These are phyloP conservation scores for Cicer chorassanicum DNA, from an alignment of 306 rosid species.

Conservation along the genomic window DNA sequence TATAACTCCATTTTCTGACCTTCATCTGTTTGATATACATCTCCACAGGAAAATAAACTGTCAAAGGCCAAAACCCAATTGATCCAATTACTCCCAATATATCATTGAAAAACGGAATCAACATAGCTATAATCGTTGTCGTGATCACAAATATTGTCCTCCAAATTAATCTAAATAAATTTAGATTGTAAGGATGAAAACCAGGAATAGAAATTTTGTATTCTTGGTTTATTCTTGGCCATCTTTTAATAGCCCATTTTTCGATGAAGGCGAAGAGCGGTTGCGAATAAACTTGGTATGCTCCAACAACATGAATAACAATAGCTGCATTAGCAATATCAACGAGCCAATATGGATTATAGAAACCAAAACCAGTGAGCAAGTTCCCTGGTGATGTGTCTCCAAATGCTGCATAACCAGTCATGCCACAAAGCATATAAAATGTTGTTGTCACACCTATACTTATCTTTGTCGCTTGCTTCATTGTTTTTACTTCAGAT, in stretches of 20 bases:
- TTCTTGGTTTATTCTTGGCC: conserved; percentile 49
- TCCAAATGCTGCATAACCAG: conserved; percentile 79
- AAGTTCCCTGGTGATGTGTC: conserved; percentile 72
- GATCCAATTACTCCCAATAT: conserved; percentile 76
- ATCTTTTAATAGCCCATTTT: conserved; percentile 47
- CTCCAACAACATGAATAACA: conserved; percentile 77
- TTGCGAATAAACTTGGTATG: conserved; percentile 79
- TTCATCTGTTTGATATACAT: conserved; percentile 71
- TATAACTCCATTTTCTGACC: conserved; percentile 66
- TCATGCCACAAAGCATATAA: conserved; percentile 77
- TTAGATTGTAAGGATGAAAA: conserved; percentile 50
- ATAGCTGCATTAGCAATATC: conserved; percentile 78
- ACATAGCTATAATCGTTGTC: conserved; percentile 72
- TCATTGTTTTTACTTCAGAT: conserved; percentile 80
- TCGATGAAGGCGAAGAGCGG: conserved; percentile 74
- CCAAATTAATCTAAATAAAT: conserved; percentile 63
- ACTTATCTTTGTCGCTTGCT: conserved; percentile 61
- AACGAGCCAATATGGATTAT: conserved; percentile 71
- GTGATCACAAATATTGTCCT: conserved; percentile 64
- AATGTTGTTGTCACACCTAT: conserved; percentile 61
- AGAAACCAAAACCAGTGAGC: conserved; percentile 76
- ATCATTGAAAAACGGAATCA: conserved; percentile 82
- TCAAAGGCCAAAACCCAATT: conserved; percentile 80
- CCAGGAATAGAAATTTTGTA: conserved; percentile 56
- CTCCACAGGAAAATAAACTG: conserved; percentile 70